Base-by-base conservation (phyloP, 192 early-diverging fungal species). In the Entomortierella parvispora region DNA sequence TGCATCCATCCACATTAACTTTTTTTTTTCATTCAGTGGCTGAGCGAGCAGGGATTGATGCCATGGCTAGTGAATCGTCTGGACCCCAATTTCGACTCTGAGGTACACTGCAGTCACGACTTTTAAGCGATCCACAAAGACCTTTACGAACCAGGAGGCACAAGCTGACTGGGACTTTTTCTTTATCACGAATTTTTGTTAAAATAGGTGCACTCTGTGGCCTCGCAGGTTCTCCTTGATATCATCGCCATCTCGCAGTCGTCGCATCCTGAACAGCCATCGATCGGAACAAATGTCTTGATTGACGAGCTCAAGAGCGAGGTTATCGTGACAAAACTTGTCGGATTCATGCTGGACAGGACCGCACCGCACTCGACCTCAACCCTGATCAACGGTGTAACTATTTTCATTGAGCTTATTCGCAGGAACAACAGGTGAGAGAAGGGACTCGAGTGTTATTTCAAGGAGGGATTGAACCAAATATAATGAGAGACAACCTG, bases 361-460 rank as follows among this genome's bases (percentile, higher is more conserved):
- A 63, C 79, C 3, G 94, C 92, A 9, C 91, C 94, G 15, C 84
- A 93, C 72, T 89, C 93, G 23, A 92, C 94, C 1, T 97, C 93
- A 18, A 92, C 94, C 22, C 86, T 99, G 31, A 94, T 91, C 59
- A 98, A 96, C 78, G 96, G 95, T 68, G 94, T 97, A 32, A 94
- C 91, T 54, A 96, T 99, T 60, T 93, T 99, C 68, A 97, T 99
- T 64, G 97, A 99, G 84, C 84, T 99, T 18, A 97, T 99, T 80
- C 90, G 97, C 62, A 90, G 96, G 66, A 98, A 97, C 80, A 98
- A 96, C 90, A 92, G 90, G 92, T 93, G 74, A 22, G 17, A 12
- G 15, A n/a, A n/a, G n/a, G n/a, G n/a, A n/a, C n/a, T n/a, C n/a
- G n/a, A n/a, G n/a, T n/a, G n/a, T n/a, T n/a, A n/a, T n/a, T n/a